phyloP scores from a whole-genome alignment of 1,139 yeast genomes.

The Suhomyces chickasaworum region DNA sequence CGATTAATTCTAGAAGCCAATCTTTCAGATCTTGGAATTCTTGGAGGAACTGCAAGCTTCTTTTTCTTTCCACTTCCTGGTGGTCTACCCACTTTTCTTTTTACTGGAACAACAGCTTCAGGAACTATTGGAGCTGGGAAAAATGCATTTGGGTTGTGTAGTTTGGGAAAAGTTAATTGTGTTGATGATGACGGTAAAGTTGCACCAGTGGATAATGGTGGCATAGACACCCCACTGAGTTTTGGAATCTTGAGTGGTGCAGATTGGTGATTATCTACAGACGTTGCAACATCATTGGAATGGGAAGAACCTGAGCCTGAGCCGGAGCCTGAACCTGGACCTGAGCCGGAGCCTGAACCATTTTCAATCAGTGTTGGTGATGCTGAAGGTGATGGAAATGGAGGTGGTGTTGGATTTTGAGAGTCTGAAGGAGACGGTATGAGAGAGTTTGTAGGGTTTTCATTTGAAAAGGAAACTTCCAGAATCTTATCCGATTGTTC shows the following conservation, averaged over 20 bases:
- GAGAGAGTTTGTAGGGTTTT: not conserved
- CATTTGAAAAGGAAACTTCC: not conserved
- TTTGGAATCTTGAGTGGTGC: conserved; percentile 2
- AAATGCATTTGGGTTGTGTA: not conserved
- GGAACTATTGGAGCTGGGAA: conserved; percentile 3
- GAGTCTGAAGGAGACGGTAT: conserved; percentile 1
- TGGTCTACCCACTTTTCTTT: conserved; percentile 11
- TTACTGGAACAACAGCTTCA: conserved; percentile 1
- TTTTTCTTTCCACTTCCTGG: conserved; percentile 13
- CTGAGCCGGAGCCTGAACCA: not conserved
- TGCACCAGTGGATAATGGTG: conserved; percentile 5
- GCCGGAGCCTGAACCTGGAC: too few relatives aligned
- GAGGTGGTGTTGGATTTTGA: not conserved
- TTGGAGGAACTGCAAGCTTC: conserved; percentile 4
- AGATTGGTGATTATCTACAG: not conserved
- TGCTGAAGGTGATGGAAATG: not conserved
- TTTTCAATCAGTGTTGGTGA: not conserved
- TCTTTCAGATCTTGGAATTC: conserved; percentile 7
- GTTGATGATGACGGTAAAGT: conserved; percentile 3
- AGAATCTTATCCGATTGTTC: not conserved
- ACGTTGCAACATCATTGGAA: not conserved
- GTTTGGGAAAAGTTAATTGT: conserved; percentile 2
- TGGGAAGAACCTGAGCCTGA: not conserved
- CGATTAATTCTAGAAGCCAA: conserved; percentile 2
- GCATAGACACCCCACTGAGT: conserved; percentile 4